Base-by-base conservation (phyloP, 2,329 filamentous ascomycete species). In the Colletotrichum sp. region DNA sequence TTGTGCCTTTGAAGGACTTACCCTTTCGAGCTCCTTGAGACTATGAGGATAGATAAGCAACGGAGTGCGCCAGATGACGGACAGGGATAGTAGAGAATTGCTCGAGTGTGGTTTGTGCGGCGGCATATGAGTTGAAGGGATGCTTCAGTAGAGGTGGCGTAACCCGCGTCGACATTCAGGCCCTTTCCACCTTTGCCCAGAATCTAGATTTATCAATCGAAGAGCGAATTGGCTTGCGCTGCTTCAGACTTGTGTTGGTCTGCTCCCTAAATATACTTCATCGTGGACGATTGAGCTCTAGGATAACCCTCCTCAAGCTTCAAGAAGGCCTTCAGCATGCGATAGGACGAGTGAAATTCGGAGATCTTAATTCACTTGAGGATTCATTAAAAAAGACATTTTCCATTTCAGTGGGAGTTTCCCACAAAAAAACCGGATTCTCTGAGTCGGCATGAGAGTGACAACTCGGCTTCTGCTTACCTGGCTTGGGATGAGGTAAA, bases 371-470 rank as follows among this genome's bases (percentile, higher is more conserved):
- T n/a, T 3, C 18, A 2, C 18, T 0, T n/a, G 18, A 49, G 18
- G n/a, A n/a, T 49, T 1, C 12, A 12, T 49, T 49, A 1, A 5
- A 6, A n/a, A 49, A 49, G 18, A 49, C 18, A 0, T 10, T 9
- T n/a, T 49, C 18, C 18, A 2, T 6, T 2, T 10, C 1, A 49
- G 1, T n/a, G 18, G 9, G n/a, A 12, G 18, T 12, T 9, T 49
- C n/a, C 18, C 9, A 44, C 18, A 12, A n/a, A n/a, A n/a, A n/a
- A n/a, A n/a, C n/a, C n/a, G n/a, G n/a, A n/a, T n/a, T n/a, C n/a
- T n/a, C n/a, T 44, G 18, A 12, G 15, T 4, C 9, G 0, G 2
- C 12, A 3, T 44, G 3, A n/a, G 4, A 2, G 12, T 44, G 8
- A n/a, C 39, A 0, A 44, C 10, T 2, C 18, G 39, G 18, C 18